Evolutionary conservation across 306 rosid species (phyloP).

Genomic region (Prinsepia uniflora): DNA sequence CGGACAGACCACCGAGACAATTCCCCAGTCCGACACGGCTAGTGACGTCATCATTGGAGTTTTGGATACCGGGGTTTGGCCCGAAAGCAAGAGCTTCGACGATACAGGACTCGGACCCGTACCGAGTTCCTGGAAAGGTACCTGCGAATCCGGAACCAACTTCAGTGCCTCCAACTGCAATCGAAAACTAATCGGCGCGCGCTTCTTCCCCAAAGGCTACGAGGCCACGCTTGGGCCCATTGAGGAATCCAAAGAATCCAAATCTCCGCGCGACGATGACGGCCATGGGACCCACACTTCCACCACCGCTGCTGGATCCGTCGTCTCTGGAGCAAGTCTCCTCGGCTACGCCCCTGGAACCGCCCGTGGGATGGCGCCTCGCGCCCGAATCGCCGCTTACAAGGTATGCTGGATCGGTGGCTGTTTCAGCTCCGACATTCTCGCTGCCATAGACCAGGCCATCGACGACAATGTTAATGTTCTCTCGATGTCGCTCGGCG

Average conservation of each 20-base stretch:
- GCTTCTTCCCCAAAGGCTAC: slow-evolving; percentile 49
- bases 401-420: slow-evolving; percentile 64
- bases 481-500: slow-evolving; percentile 72
- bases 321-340: slow-evolving; percentile 41
- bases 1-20: slow-evolving; percentile 22
- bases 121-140: slow-evolving; percentile 67
- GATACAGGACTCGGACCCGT: slow-evolving; percentile 61
- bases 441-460: slow-evolving; percentile 71
- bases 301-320: slow-evolving; percentile 64
- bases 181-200: slow-evolving; percentile 67
- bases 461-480: slow-evolving; percentile 63
- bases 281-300: slow-evolving; percentile 94
- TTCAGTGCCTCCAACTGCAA: slow-evolving; percentile 59
- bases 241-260: slow-evolving; percentile 36
- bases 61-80: slow-evolving; percentile 80
- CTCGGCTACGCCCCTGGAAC: slow-evolving; percentile 61
- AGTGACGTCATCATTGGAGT: slow-evolving; percentile 55
- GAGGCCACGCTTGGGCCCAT: slow-evolving; percentile 40
- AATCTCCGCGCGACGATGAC: slow-evolving; percentile 63
- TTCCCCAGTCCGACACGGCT: slow-evolving; percentile 23
- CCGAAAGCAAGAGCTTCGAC: slow-evolving; percentile 81
- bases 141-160: slow-evolving; percentile 55
- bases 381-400: slow-evolving; percentile 64
- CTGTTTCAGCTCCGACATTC: slow-evolving; percentile 54
- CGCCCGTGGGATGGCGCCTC: slow-evolving; percentile 79